Percentiles rank a stretch among this genome's conserved stretches.
These are phyloP conservation scores for Salix dunnii DNA, from an alignment of 345 rosid species.

Conservation along the genomic window DNA sequence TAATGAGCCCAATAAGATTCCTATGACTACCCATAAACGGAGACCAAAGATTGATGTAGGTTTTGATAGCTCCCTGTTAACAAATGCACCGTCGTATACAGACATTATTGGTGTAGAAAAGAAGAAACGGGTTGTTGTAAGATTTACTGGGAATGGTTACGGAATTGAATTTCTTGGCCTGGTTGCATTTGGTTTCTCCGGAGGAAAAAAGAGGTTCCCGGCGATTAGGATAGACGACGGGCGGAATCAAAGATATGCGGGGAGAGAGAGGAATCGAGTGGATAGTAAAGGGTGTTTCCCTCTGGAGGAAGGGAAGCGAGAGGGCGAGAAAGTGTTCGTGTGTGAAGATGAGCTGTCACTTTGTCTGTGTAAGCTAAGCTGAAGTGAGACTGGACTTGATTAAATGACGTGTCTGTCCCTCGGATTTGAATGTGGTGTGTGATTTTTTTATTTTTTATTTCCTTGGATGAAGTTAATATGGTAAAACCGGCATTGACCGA, in stretches of 20 bases:
- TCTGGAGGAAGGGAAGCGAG: not conserved
- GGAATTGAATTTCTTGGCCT: not conserved
- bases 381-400: not conserved
- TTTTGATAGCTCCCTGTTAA: slow-evolving; percentile 76
- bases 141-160: no score
- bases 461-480: no score
- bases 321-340: not conserved
- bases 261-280: slow-evolving; percentile 1
- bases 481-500: no score
- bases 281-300: not conserved
- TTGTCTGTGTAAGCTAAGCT: slow-evolving; percentile 11
- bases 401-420: slow-evolving; percentile 10
- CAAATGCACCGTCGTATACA: slow-evolving; percentile 56
- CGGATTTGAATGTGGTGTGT: not conserved
- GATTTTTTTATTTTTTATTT: not conserved
- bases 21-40: slow-evolving; percentile 84
- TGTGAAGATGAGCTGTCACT: slow-evolving; percentile 17
- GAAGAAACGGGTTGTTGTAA: not conserved
- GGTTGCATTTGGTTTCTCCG: slow-evolving; percentile 12
- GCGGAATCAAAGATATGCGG: not conserved
- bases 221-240: not conserved
- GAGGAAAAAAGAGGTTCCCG: not conserved
- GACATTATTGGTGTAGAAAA: slow-evolving; percentile 32
- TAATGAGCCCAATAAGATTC: slow-evolving; percentile 76
- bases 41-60: slow-evolving; percentile 89